phyloP scores from a whole-genome alignment of 441 rosid genomes.

The Biscutella laevigata region DNA sequence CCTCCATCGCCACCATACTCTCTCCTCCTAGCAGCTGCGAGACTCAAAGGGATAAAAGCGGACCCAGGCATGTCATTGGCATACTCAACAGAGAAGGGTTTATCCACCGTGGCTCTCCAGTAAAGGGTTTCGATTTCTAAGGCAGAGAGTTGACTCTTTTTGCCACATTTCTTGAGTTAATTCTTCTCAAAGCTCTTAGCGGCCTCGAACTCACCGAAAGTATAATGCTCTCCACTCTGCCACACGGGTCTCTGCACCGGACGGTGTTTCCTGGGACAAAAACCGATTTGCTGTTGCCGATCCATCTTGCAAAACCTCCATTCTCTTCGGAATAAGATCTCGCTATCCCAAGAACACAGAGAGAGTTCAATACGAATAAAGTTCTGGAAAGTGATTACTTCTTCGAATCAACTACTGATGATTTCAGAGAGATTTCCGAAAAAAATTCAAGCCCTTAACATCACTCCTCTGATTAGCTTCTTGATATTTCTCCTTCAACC shows the following conservation, averaged over 20 bases:
- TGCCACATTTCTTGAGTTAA: slow-evolving; percentile 54
- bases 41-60: slow-evolving; percentile 53
- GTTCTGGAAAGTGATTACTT: too few relatives aligned
- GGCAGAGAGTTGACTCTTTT: slow-evolving; percentile 52
- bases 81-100: slow-evolving; percentile 89
- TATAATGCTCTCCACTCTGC: slow-evolving; percentile 92
- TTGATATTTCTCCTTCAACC: too few relatives aligned
- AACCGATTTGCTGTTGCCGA: slow-evolving; percentile 98
- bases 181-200: slow-evolving; percentile 70
- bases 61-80: slow-evolving; percentile 99
- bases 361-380: too few relatives aligned
- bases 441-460: too few relatives aligned
- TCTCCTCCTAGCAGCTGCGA: slow-evolving; percentile 31
- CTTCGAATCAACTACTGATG: too few relatives aligned
- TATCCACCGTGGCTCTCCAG: slow-evolving; percentile 90
- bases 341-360: too few relatives aligned
- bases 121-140: slow-evolving; percentile 86
- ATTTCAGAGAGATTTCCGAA: too few relatives aligned
- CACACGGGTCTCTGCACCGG: slow-evolving; percentile 88
- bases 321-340: too few relatives aligned
- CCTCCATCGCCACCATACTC: slow-evolving; percentile 47
- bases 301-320: too few relatives aligned
- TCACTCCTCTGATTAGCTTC: too few relatives aligned
- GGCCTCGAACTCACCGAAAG: slow-evolving; percentile 74
- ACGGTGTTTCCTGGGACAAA: slow-evolving; percentile 79